Evolutionary conservation across 495 filamentous ascomycete genomes (phyloP).

Genomic region (Penicillium longicatenatum): DNA sequence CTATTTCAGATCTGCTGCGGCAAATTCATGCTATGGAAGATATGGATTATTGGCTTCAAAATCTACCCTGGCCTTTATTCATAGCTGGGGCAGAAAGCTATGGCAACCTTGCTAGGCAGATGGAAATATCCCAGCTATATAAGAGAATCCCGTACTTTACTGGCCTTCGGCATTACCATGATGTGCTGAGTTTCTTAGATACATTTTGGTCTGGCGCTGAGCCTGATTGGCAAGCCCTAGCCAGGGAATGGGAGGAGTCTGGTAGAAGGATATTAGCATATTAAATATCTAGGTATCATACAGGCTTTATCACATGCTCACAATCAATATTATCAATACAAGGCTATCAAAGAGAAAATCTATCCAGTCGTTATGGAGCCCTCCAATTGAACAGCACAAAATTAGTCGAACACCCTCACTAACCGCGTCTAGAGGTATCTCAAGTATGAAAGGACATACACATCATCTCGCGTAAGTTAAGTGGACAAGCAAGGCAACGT

Average conservation of each 20-base stretch:
- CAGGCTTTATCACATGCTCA: too few species aligned
- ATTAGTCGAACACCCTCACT: too few species aligned
- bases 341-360: too few species aligned
- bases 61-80: background rate
- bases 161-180: background rate
- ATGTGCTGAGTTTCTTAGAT: slow-evolving; percentile 1
- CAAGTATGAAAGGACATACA: too few species aligned
- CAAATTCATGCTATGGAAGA: background rate
- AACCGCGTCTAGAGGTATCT: too few species aligned
- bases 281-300: background rate
- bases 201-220: background rate
- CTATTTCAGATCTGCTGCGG: background rate
- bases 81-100: background rate
- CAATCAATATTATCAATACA: too few species aligned
- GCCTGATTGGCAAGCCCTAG: background rate
- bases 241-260: background rate
- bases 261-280: slow-evolving; percentile 2
- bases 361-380: too few species aligned
- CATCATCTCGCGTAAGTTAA: too few species aligned
- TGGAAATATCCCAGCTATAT: background rate
- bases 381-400: too few species aligned
- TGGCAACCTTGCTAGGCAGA: background rate
- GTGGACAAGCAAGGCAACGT: too few species aligned
- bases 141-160: background rate
- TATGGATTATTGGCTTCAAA: slow-evolving; percentile 1